Evolutionary conservation across 805 yeast species (phyloP).

Genomic region (Starmerella khaoyaiensis): DNA sequence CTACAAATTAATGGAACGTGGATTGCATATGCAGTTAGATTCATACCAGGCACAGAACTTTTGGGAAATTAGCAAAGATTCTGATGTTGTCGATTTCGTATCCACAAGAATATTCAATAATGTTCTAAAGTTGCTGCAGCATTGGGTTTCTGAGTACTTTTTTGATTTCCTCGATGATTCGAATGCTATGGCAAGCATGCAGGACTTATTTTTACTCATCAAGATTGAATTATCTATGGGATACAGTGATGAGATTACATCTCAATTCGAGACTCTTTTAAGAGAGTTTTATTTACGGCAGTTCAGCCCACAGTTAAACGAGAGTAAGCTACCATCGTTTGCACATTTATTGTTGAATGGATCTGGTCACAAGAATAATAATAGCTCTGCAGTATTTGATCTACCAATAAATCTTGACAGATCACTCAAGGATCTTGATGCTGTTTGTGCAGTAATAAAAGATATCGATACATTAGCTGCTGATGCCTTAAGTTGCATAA

Average conservation of each 20-base stretch:
- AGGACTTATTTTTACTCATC: conserved; percentile 3
- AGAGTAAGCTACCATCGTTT: background rate
- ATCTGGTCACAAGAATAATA: background rate
- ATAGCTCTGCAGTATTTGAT: background rate
- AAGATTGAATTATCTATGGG: conserved; percentile 1
- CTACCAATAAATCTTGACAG: conserved; percentile 3
- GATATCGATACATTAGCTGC: conserved; percentile 50
- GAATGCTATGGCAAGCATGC: conserved; percentile 35
- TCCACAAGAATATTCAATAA: conserved; percentile 73
- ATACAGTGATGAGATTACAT: conserved; percentile 7
- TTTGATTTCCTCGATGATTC: conserved; percentile 61
- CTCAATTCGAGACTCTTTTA: conserved; percentile 1
- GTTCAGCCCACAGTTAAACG: conserved; percentile 3
- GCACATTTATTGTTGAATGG: background rate
- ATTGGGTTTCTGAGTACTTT: conserved; percentile 61
- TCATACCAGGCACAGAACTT: too few species aligned
- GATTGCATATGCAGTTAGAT: background rate
- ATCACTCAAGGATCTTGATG: conserved; percentile 16
- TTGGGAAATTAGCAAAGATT: conserved; percentile 9
- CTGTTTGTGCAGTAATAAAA: conserved; percentile 32
- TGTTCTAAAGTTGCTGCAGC: conserved; percentile 58
- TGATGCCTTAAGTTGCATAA: conserved; percentile 43
- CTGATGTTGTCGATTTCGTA: conserved; percentile 23
- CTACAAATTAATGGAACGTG: conserved; percentile 26
- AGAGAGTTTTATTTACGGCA: conserved; percentile 8